Base-by-base conservation (phyloP, 2,329 filamentous ascomycete species). In the Pseudocercospora musae region DNA sequence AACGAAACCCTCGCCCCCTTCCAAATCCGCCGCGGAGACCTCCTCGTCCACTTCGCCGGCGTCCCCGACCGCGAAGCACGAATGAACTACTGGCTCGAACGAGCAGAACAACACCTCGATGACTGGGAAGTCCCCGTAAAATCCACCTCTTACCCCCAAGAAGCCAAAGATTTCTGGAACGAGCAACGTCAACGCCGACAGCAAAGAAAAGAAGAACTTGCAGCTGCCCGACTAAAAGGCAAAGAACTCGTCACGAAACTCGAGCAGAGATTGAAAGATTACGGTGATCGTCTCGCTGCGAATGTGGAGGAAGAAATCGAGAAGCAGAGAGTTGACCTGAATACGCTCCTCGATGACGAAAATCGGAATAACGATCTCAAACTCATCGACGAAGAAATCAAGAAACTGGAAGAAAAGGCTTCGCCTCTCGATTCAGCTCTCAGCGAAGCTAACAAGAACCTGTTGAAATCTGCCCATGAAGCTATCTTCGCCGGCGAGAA, bases 1-100 rank as follows among this genome's bases (percentile, higher is more conserved):
- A 74, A 75, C 58, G 73, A 76, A 58, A 78, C 72, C 2, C 62
- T 78, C 31, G 64, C 71, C 1, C 69, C 74, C 15, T 74, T 71
- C 50, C 73, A 77, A 50, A 76, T 76, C 5, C 72, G 76, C 11
- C 70, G 75, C 37, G 78, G 78, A 2, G 78, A 80, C 58, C 74
- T 78, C 58, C 64, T 80, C 10, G 76, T 80, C n/a, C 78, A 80
- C 63, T 79, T 80, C 58, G 75, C 78, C 5, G 78, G 78, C 0
- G 68, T 75, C 1, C 63, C 62, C 1, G 66, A 76, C 11, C 73
- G 76, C 18, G 71, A 75, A 25, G 65, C 71, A 52, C 67, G 73
- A 15, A 76, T 80, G 68, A 64, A 66, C 11, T 74, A 74, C 54
- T 80, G 78, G 76, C 65, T 77, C 4, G 71, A 73, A 11, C 65